A percentile compares a stretch with the other conserved stretches of the same genome.
phyloP scores from a whole-genome alignment of 768 basidiomycete genomes.

The Asterophora parasitica region DNA sequence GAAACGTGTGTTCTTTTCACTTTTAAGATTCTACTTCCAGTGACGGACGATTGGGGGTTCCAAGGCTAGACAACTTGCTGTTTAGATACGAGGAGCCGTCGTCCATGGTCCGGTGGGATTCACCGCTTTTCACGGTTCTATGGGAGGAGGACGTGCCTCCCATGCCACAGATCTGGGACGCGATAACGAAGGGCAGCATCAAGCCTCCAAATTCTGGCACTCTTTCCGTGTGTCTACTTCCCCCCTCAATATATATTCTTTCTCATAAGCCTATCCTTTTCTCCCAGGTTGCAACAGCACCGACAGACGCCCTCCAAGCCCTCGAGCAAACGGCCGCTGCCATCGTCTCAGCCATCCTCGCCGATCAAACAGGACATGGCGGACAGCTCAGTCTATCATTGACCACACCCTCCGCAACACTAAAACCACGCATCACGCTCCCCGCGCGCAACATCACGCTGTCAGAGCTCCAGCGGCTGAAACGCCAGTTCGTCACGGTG shows the following conservation, averaged over 20 bases:
- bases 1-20: slow-evolving; percentile 59
- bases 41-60: slow-evolving; percentile 1
- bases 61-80: slow-evolving; percentile 81
- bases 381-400: slow-evolving; percentile 46
- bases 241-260: background rate
- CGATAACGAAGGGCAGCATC: slow-evolving; percentile 71
- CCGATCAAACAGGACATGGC: slow-evolving; percentile 53
- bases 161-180: slow-evolving; percentile 70
- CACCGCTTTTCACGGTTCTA: slow-evolving; percentile 82
- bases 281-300: slow-evolving; percentile 69
- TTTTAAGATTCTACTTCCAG: background rate
- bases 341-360: slow-evolving; percentile 68
- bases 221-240: slow-evolving; percentile 45
- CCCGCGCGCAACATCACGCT: slow-evolving; percentile 73
- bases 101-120: slow-evolving; percentile 98
- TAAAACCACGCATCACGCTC: slow-evolving; percentile 50
- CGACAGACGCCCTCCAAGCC: slow-evolving; percentile 80
- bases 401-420: slow-evolving; percentile 33
- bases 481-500: slow-evolving; percentile 85
- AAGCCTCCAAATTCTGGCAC: slow-evolving; percentile 89
- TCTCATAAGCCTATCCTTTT: background rate
- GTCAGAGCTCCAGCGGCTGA: slow-evolving; percentile 82
- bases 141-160: slow-evolving; percentile 70
- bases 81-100: slow-evolving; percentile 93
- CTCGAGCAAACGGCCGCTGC: slow-evolving; percentile 75